Base-by-base conservation (phyloP, 805 yeast species). In the Wickerhamomyces bisporus region DNA sequence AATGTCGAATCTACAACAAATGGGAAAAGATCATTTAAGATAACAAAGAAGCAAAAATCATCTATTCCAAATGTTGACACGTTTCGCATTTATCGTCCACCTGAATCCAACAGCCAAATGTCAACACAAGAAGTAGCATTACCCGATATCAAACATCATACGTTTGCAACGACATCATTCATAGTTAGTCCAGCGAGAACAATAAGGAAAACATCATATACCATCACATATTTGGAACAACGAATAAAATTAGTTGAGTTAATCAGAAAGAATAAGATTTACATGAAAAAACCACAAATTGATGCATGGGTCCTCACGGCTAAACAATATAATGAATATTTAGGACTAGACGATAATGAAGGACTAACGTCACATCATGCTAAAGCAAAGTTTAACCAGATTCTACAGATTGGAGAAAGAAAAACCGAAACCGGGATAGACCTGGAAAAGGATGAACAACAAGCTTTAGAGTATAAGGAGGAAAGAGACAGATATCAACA, bases 341-440 rank as follows among this genome's bases (percentile, higher is more conserved):
- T 23, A 13, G 16, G 25, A 3, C 8, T 41, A 2, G 14, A 30
- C 16, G 34, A 26, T 4, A 4, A 23, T 3, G 36, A 40, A 9
- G 38, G 41, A 2, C 24, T 34, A 11, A 34, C 41, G 5, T 26
- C 39, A 6, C 39, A 37, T 15, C 41, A 34, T 27, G 40, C 41
- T 9, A 30, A 27, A 20, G 16, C 24, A 4, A 40, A 32, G 10
- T 30, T 32, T 5, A 35, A 29, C n/a, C 32, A 36, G 30, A 25
- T 40, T 9, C 6, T 36, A 12, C 4, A 23, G 7, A 7, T 24
- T 11, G 43, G 40, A 14, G 29, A 36, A 8, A 15, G n/a, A 19
- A 40, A 40, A 27, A 20, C 5, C 14, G n/a, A 6, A 19, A 18
- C 9, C 9, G 12, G 19, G 3, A 11, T 6, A n/a, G 10, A 13